phyloP scores from a whole-genome alignment of 2,329 filamentous ascomycete genomes.

The Coniochaeta ligniaria region DNA sequence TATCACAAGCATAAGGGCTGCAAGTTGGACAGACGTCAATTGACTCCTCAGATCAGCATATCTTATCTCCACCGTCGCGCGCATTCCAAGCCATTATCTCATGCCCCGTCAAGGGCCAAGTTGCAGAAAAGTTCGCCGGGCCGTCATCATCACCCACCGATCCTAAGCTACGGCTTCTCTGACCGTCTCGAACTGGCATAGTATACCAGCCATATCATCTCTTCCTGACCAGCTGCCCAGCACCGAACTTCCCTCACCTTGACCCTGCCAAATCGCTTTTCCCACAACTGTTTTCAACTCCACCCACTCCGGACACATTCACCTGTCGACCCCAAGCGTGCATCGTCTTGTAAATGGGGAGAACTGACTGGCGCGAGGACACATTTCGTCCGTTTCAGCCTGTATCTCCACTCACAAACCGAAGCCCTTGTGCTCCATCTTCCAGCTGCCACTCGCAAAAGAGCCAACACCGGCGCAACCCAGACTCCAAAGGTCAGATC shows the following conservation, averaged over 20 bases:
- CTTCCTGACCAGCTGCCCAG: neutral
- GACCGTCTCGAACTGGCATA: neutral
- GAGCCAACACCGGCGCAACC: neutral
- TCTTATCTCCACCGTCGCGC: neutral
- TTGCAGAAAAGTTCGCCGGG: neutral
- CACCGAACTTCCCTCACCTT: neutral
- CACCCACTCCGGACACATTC: neutral
- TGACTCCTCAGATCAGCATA: neutral
- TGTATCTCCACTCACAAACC: neutral
- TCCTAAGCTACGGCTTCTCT: neutral
- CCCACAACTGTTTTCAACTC: neutral
- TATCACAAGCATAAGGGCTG: neutral
- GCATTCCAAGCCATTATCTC: neutral
- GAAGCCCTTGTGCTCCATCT: neutral
- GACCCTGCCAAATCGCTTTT: neutral
- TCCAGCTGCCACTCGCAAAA: neutral
- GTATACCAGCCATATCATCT: neutral
- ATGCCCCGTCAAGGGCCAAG: neutral
- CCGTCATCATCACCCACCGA: neutral
- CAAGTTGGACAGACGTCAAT: neutral
- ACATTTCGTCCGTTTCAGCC: neutral
- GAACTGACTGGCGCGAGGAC: too few relatives aligned
- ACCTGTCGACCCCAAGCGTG: neutral
- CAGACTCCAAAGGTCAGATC: neutral
- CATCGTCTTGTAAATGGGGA: neutral